A percentile compares a stretch with the other conserved stretches of the same genome.
Evolutionary conservation across 371 early-diverging fungal species (phyloP).

Genomic region (Mucor irregularis): DNA sequence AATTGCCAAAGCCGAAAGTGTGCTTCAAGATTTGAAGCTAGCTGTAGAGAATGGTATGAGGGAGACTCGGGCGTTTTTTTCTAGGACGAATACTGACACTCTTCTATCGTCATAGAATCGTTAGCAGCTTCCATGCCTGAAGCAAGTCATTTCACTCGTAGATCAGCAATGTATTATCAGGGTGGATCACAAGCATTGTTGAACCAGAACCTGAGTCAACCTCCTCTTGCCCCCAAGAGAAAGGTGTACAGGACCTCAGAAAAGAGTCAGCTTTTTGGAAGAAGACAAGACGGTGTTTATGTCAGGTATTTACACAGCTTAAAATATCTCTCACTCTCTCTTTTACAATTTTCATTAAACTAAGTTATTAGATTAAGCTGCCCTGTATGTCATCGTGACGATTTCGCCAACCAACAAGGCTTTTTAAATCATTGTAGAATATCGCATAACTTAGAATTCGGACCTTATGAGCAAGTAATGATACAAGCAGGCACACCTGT

Average conservation of each 20-base stretch:
- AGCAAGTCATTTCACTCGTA: slow-evolving; percentile 41
- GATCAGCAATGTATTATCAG: slow-evolving; percentile 35
- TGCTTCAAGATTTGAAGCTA: slow-evolving; percentile 51
- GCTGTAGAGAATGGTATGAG: slow-evolving; percentile 59
- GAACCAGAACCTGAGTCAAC: too few species aligned
- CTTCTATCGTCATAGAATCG: slow-evolving; percentile 8
- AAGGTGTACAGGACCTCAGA: slow-evolving; percentile 19
- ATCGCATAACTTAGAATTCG: slow-evolving; percentile 69
- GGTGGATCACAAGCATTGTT: slow-evolving; percentile 15
- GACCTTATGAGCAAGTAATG: slow-evolving; percentile 70
- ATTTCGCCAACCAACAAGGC: slow-evolving; percentile 76
- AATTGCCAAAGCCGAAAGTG: slow-evolving; percentile 54
- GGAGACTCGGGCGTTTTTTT: background rate
- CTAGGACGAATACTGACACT: background rate
- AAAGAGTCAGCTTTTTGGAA: slow-evolving; percentile 37
- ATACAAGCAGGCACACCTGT: slow-evolving; percentile 68
- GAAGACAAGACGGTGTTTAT: slow-evolving; percentile 62
- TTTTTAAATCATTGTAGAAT: slow-evolving; percentile 81
- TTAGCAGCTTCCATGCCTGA: slow-evolving; percentile 30
- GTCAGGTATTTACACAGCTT: slow-evolving; percentile 62
- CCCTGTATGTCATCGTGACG: slow-evolving; percentile 58
- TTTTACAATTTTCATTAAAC: too few species aligned
- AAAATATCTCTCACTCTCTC: background rate
- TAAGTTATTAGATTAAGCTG: slow-evolving; percentile 50
- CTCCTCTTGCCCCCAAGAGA: slow-evolving; percentile 5